A percentile compares a stretch with the other conserved stretches of the same genome.
Evolutionary conservation across 495 filamentous ascomycete species (phyloP).

Genomic region (Trichoderma reesei): DNA sequence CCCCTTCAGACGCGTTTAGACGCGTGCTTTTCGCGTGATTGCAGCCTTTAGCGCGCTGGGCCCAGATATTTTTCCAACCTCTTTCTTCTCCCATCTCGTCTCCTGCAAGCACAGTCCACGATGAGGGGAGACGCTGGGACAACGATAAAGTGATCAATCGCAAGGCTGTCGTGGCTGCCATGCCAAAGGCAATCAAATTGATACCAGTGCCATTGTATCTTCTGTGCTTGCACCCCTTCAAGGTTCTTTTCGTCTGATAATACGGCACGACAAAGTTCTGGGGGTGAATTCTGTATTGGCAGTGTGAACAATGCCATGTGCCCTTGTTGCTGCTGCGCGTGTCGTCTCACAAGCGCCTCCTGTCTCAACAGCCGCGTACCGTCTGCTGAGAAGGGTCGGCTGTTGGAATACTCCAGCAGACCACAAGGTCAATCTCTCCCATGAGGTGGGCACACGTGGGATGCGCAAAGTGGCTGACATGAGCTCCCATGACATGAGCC

Average conservation of each 20-base stretch:
- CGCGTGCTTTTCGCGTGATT: constrained; percentile 1
- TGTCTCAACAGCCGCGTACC: background rate
- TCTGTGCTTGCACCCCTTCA: background rate
- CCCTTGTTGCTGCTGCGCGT: no score
- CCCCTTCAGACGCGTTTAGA: constrained; percentile 3
- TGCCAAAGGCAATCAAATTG: background rate
- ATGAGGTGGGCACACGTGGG: background rate
- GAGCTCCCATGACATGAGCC: no score
- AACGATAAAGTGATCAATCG: constrained; percentile 4
- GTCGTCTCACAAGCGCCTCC: background rate
- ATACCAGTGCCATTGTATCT: background rate
- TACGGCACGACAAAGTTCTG: no score
- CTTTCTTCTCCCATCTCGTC: no score
- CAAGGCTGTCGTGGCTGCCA: background rate
- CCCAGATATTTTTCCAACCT: background rate
- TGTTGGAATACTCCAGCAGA: no score
- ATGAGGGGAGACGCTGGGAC: background rate
- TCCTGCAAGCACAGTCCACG: no score
- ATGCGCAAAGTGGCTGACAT: background rate
- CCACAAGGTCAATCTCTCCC: background rate
- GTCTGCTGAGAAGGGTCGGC: background rate
- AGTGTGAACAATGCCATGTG: no score
- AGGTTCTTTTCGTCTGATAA: background rate
- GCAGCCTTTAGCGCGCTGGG: constrained; percentile 2
- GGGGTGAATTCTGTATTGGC: background rate